Evolutionary conservation across 2,329 filamentous ascomycete species (phyloP), one percentile per base, ranked within the genome.

Genomic region (Fusarium goolgardi): DNA sequence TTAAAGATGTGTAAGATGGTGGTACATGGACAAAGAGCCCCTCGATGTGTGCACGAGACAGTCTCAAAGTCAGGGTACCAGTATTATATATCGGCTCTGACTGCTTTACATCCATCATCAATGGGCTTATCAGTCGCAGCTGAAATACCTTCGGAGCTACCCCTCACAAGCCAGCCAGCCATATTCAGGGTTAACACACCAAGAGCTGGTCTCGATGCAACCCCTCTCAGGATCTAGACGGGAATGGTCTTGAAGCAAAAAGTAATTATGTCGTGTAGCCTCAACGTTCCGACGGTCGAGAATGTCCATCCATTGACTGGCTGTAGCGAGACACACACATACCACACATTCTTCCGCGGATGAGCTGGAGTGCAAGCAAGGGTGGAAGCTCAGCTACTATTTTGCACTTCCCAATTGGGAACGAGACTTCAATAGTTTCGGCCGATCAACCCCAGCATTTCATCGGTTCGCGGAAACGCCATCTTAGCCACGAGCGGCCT

Each of bases 371-470:
- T 29, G 34, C 16, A 43, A 6, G 32, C 31, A 41, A 64, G 52
- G 40, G 25, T 52, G 31, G 11, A 5, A 25, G 39, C 20, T 44
- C 21, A 53, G 59, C 43, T 64, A 50, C 55, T 51, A 35, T 23
- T 23, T 37, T 13, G 25, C 27, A 23, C 23, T 34, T 27, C 61
- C 34, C 32, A 34, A 56, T 40, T 25, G 3, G 44, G 58, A 27
- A 54, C 23, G 39, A 64, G 49, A 34, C 39, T 51, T 64, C 18
- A 16, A 60, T 59, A 59, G 60, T 40, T 53, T 51, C 21, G 55
- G 44, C 44, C 50, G 60, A 65, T 65, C 35, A 39, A 60, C 63
- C 63, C 60, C 45, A 47, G 61, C 20, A 55, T 60, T 44, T 53
- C 40, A 45, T 34, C 32, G 23, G 58, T n/a, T 40, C 18, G 37